A percentile compares a stretch with the other conserved stretches of the same genome.
These are phyloP conservation scores for Rhodotorula babjevae DNA, from an alignment of 768 basidiomycete genomes.

Conservation along the genomic window DNA sequence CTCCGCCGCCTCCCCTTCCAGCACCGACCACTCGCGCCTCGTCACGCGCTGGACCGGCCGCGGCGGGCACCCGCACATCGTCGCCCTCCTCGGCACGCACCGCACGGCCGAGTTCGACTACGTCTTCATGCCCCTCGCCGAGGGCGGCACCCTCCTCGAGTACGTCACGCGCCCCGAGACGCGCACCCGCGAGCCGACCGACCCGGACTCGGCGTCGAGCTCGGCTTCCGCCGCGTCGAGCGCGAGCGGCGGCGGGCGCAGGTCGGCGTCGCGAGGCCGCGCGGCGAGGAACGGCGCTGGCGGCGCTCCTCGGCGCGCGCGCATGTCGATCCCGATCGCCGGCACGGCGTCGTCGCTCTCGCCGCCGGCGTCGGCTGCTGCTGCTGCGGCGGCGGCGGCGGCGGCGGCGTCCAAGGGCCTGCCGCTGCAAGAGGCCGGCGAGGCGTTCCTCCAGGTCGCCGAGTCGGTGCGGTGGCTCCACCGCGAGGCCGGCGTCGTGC, in stretches of 20 bases:
- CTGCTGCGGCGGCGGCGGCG: no score
- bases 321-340: conserved; percentile 9
- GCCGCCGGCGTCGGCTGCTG: background rate
- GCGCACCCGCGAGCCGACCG: conserved; percentile 57
- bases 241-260: background rate
- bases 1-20: background rate
- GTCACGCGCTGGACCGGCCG: background rate
- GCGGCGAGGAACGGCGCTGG: no score
- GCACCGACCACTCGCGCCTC: no score
- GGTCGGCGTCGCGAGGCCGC: background rate
- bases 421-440: conserved; percentile 42
- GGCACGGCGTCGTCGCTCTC: conserved; percentile 9
- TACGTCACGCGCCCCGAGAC: conserved; percentile 52
- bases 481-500: conserved; percentile 67
- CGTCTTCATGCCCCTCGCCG: conserved; percentile 77
- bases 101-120: conserved; percentile 64
- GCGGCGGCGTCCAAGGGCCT: conserved; percentile 49
- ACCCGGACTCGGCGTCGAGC: background rate
- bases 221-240: background rate
- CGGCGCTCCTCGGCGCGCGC: background rate
- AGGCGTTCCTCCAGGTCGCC: conserved; percentile 77
- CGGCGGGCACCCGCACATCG: conserved; percentile 66
- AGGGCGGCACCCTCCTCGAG: conserved; percentile 77
- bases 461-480: conserved; percentile 78
- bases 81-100: conserved; percentile 68